These are phyloP conservation scores for Hyphopichia wangnamkhiaoensis DNA, from an alignment of 1,139 yeast genomes.

Conservation along the genomic window DNA sequence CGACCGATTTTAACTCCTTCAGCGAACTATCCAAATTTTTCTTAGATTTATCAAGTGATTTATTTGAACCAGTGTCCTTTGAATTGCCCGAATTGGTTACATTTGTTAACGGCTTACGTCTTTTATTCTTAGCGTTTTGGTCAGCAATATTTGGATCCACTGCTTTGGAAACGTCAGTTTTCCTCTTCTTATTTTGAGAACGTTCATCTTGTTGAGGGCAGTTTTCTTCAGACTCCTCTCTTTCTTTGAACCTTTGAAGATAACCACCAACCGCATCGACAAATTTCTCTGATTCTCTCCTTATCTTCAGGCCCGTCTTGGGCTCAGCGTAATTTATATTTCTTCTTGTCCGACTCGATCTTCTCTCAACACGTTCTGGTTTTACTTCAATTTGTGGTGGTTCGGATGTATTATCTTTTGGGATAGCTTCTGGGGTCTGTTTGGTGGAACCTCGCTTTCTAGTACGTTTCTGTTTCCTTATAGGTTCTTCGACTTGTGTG, in stretches of 20 bases:
- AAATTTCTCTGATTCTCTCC: constrained; percentile 63
- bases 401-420: too few relatives aligned
- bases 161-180: too few relatives aligned
- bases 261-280: constrained; percentile 52
- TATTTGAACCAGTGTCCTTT: not conserved
- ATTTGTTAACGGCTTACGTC: constrained; percentile 22
- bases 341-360: constrained; percentile 17
- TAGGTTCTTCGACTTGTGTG: not conserved
- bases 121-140: constrained; percentile 5
- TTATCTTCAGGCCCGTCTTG: constrained; percentile 65
- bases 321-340: constrained; percentile 70
- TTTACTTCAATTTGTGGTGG: too few relatives aligned
- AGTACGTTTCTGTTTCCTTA: not conserved
- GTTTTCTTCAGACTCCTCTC: constrained; percentile 6
- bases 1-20: not conserved
- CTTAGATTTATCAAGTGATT: not conserved
- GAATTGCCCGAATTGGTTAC: constrained; percentile 14
- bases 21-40: not conserved
- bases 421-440: too few relatives aligned
- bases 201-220: not conserved
- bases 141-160: not conserved
- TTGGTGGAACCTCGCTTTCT: too few relatives aligned
- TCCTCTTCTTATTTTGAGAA: not conserved
- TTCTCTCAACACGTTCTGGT: too few relatives aligned
- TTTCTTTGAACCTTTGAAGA: constrained; percentile 9